Base-by-base conservation (phyloP, 441 rosid species). In the Mallotus japonicus region DNA sequence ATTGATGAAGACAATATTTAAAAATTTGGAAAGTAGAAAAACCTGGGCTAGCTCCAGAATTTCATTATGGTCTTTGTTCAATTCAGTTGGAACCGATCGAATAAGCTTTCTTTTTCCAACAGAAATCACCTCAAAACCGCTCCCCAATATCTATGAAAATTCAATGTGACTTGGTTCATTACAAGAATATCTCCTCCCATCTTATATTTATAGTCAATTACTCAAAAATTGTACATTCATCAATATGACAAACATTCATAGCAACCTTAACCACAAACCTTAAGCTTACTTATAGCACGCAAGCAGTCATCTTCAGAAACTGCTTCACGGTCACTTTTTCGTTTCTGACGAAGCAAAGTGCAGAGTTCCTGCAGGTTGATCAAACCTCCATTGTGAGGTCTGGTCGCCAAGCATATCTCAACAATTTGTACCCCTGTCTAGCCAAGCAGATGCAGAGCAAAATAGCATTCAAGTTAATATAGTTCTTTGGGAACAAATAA, bases 301-400 rank as follows among this genome's bases (percentile, higher is more conserved):
- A 95, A 85, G 77, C 99, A 92, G 67, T 95, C 99, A 82, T 92
- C 99, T 82, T 92, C 97, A n/a, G 97, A 88, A 16, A 91, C 86
- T 72, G 89, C 91, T 80, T 87, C 99, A 73, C 97, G 91, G 15
- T 85, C 95, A 78, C 84, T 85, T 71, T 84, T 95, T 76, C 92
- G 83, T 76, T 83, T 89, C 65, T 82, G 94, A 44, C 89, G 84
- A 73, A 95, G 96, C 75, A 92, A 82, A 77, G 75, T 82, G 77
- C 96, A 92, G 13, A 95, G 89, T 73, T 92, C 97, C 71, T 87
- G 93, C 71, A 92, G 84, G 79, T 86, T 85, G 90, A 92, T 95
- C 78, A 95, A 80, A 70, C 96, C 99, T 83, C 96, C 97, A 81
- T 92, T 92, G 46, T 80, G 93, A 54, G 88, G 85, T 80, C 99